Evolutionary conservation across 345 rosid species (phyloP), one percentile per base, ranked within the genome.

Genomic region (Turritis glabra): DNA sequence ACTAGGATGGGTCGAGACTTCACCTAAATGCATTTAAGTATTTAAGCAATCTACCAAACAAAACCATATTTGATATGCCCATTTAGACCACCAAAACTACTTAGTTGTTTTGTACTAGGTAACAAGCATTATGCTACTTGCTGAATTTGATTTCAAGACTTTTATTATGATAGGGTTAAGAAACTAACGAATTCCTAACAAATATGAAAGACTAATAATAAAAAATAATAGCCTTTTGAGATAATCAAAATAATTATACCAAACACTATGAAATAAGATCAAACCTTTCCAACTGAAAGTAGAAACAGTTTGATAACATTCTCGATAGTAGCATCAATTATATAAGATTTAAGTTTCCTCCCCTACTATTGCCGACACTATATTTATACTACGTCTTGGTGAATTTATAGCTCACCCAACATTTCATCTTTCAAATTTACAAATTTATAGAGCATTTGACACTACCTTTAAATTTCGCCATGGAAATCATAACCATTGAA

Each of bases 1-100:
- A 47, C 72, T 35, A 35, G 40, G 48, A 67, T 27, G 35, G 46
- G 54, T 67, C 12, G 21, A 40, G 55, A 67, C 56, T 50, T 76
- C 50, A 44, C 64, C 64, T 69, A 76, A 43, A 23, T 43, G 56
- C 55, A 59, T 66, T 67, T 13, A 69, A 41, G 40, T 32, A 30
- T 43, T 38, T 30, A 14, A 60, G n/a, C 32, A 69, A 41, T 76
- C 69, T 44, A 76, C 79, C 70, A 76, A 69, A 69, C 38, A 44
- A 65, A 73, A 41, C 47, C 64, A 6, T 43, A 27, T 73, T 23
- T 44, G 44, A 32, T 30, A 23, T 10, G 21, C 27, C 9, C n/a
- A 14, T 62, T 62, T 61, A 14, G 19, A 26, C 30, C 57, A 54
- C 55, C 41, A 40, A 29, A 38, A 63, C 56, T 54, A 30, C 26